Conservation (phyloP, 1,284 basidiomycete genomes). For the Stereum hirsutum region DNA sequence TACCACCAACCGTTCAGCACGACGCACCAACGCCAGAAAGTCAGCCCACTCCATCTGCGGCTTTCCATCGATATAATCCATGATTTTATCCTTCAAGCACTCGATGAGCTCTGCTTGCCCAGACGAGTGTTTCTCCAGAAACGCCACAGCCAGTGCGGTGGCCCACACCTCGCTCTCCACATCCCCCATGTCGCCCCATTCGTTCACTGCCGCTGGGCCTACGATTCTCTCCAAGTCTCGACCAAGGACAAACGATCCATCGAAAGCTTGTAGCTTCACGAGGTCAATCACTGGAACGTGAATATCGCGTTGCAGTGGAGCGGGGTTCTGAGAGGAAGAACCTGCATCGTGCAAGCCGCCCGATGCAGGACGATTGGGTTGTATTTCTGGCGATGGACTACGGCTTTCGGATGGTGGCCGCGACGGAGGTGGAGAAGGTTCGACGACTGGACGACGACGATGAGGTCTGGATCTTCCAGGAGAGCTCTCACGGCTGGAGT, state of each 20-base stretch:
- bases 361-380: not conserved
- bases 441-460: not conserved
- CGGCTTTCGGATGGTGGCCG: conserved; percentile 7
- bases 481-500: conserved; percentile 6
- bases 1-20: no score
- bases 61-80: conserved; percentile 23
- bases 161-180: conserved; percentile 26
- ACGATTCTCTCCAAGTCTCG: conserved; percentile 22
- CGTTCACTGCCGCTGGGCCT: conserved; percentile 16
- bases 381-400: conserved; percentile 22
- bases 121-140: conserved; percentile 22
- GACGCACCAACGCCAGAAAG: no score
- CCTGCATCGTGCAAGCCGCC: not conserved
- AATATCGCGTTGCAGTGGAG: not conserved
- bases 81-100: conserved; percentile 25
- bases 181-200: conserved; percentile 12
- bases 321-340: not conserved
- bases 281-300: conserved; percentile 19
- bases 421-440: not conserved
- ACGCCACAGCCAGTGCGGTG: conserved; percentile 31
- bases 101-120: conserved; percentile 26
- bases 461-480: not conserved
- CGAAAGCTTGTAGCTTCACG: conserved; percentile 28
- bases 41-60: no score
- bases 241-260: conserved; percentile 35